Base-by-base conservation (phyloP, 1,139 yeast species). In the Diutina ranongensis region DNA sequence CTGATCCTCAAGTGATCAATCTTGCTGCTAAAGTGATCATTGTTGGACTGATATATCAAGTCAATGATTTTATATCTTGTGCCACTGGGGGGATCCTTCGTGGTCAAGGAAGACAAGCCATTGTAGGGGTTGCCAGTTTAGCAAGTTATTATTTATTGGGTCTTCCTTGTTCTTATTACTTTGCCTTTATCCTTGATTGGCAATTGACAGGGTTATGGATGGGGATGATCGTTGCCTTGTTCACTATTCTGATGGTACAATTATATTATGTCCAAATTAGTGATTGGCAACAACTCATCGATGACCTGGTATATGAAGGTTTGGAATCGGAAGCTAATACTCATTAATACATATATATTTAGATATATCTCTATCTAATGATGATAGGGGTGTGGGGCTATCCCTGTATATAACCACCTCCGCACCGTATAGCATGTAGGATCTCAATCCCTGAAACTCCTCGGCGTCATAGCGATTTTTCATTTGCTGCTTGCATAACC, bases 31-130 rank as follows among this genome's bases (percentile, higher is more conserved):
- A 62, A 46, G 80, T 77, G 16, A n/a, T 35, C 16, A 62, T 79
- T 22, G 61, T 79, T 42, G 78, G 78, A 4, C 75, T 83, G 1
- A 50, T 78, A 3, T 78, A 78, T 55, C 86, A 80, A 58, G 58
- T 79, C 33, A 72, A 71, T 51, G 86, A 80, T 55, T 68, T 68
- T 47, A 52, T 79, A 40, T 61, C 78, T 18, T 77, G 83, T 52
- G 62, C 73, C 18, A 68, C 79, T 1, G 78, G 76, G 3, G 86
- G 85, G 2, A 62, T 79, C 22, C 63, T 80, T 48, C 66, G 87
- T 52, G 85, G 82, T 12, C 86, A 80, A 59, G 86, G 85, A 4
- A 62, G 84, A 54, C 86, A 80, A 56, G 70, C 69, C 49, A 74
- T 80, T 50, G 86, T 85, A 2, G 83, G 84, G 2, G 67, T 71